Evolutionary conservation across 306 rosid species (phyloP), one percentile per base, ranked within the genome.

Genomic region (Casuarina glauca): DNA sequence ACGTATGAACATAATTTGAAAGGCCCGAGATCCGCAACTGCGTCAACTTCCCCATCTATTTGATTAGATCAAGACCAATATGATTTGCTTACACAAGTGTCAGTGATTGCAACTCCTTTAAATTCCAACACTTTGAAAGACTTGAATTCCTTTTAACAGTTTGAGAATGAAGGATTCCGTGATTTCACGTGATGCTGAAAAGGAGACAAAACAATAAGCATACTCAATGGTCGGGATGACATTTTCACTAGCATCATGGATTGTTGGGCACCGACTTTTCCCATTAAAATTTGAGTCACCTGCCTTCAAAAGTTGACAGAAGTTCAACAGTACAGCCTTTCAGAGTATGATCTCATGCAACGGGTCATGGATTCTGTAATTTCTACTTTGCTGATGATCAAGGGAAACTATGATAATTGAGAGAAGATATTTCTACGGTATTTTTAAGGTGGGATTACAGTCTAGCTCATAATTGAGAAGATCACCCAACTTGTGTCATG

Each of bases 391-490:
- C 70, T 64, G 11, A 64, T 41, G 41, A 16, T 64, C 70, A 75
- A 61, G 68, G 49, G 20, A 75, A 80, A 70, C 60, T 76, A 3
- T 51, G 49, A 20, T 66, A 76, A 67, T 54, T 67, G 66, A 6
- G 12, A 52, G 10, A 76, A 36, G 5, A 73, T 70, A 1, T 61
- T 68, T 2, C 10, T 38, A 17, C 35, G n/a, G n/a, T 11, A 49
- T 44, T 16, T 51, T 19, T 66, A 3, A 76, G 73, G 46, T 67
- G 74, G 10, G 46, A 51, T 78, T 62, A 35, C 54, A 39, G 16
- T 26, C 43, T 19, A 70, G 52, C 12, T 32, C 52, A 38, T 45
- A 72, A 60, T 57, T 36, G 26, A 78, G 77, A 50, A 36, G 35
- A 50, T 60, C 4, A 32, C 2, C 17, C 6, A 61, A 60, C n/a